Conservation (phyloP, 495 filamentous ascomycete species). For the Penicillium angulare region DNA sequence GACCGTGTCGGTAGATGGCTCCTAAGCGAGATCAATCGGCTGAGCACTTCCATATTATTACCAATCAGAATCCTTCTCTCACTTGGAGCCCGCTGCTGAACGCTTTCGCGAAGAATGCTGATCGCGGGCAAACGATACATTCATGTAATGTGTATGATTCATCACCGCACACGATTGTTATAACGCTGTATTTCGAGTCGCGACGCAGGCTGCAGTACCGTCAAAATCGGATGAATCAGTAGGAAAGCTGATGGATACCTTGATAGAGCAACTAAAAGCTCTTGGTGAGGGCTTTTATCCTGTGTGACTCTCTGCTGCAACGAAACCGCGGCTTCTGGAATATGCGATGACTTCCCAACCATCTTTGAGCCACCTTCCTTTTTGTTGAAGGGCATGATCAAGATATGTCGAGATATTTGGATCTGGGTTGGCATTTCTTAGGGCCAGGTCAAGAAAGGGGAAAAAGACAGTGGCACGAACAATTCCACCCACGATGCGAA, state of each 20-base stretch:
- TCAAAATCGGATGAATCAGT: not conserved
- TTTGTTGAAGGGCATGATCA: too few relatives aligned
- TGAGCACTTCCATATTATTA: not conserved
- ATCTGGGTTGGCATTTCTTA: too few relatives aligned
- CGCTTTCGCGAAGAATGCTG: constrained; percentile 15
- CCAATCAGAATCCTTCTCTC: not conserved
- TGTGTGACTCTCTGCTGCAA: too few relatives aligned
- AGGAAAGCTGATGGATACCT: not conserved
- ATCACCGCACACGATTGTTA: constrained; percentile 14
- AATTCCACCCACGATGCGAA: too few relatives aligned
- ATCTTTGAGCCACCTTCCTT: too few relatives aligned
- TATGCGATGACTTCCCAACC: too few relatives aligned
- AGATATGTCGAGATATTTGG: too few relatives aligned
- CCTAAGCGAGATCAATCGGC: constrained; percentile 1
- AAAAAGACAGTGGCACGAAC: too few relatives aligned
- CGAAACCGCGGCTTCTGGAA: too few relatives aligned
- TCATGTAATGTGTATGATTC: constrained; percentile 16
- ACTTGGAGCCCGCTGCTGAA: constrained; percentile 7
- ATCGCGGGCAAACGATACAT: constrained; percentile 14
- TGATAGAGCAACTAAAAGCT: not conserved
- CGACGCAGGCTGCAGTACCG: not conserved
- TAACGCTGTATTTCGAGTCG: constrained; percentile 14
- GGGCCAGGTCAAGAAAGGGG: too few relatives aligned
- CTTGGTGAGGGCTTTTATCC: not conserved
- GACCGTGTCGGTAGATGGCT: constrained; percentile 9